phyloP scores from a whole-genome alignment of 257 asterid species.

The Fraxinus excelsior region DNA sequence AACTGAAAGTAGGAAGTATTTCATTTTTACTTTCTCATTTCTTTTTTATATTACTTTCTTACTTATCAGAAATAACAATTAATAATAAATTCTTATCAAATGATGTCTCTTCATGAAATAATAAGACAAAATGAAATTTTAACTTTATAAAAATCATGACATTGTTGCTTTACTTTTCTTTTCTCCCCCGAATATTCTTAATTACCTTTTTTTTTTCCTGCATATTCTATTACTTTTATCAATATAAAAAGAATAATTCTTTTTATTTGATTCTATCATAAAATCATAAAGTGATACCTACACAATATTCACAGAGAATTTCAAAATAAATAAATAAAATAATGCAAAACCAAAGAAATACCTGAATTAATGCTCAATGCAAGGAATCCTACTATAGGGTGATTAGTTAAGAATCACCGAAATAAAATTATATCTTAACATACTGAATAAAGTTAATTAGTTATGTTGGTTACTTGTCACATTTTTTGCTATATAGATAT shows the following conservation, averaged over 20 bases:
- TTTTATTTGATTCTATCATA: conserved; percentile 18
- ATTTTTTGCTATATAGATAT: conserved; percentile 14
- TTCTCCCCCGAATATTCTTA: conserved; percentile 17
- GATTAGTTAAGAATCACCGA: neutral
- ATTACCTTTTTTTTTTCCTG: neutral
- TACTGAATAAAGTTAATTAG: neutral
- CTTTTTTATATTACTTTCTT: too few species aligned
- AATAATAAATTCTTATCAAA: neutral
- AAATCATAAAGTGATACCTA: neutral
- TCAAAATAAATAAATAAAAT: neutral
- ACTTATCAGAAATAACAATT: neutral
- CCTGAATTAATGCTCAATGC: neutral
- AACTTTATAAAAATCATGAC: conserved; percentile 11
- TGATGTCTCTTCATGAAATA: neutral
- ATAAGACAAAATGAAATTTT: conserved; percentile 14
- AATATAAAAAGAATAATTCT: conserved; percentile 6
- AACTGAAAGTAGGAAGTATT: neutral
- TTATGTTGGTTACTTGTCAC: conserved; percentile 17
- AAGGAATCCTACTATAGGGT: neutral
- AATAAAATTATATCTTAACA: neutral
- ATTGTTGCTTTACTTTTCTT: neutral
- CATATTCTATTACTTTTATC: conserved; percentile 10
- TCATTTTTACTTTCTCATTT: too few species aligned
- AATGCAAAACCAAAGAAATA: neutral
- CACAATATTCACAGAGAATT: neutral